These are phyloP conservation scores for Monascus purpureus DNA, from an alignment of 495 filamentous ascomycete genomes.

Conservation along the genomic window DNA sequence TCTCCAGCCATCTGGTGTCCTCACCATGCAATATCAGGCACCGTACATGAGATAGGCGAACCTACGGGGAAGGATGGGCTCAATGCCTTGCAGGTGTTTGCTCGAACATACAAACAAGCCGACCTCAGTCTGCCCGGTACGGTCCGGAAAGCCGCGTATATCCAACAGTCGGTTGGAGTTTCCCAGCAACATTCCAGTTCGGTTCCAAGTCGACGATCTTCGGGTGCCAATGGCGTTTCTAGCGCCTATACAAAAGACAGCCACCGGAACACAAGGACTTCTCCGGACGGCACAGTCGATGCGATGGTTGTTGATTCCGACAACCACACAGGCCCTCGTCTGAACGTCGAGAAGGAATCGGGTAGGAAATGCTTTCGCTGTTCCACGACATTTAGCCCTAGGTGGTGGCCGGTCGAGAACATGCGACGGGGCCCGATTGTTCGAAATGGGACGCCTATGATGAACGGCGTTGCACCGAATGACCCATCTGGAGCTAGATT, in stretches of 20 bases:
- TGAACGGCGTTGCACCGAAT: slow-evolving; percentile 18
- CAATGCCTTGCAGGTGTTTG: slow-evolving; percentile 77
- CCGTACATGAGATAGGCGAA: slow-evolving; percentile 67
- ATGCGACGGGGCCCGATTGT: slow-evolving; percentile 7
- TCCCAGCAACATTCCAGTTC: slow-evolving; percentile 13
- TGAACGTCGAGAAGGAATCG: slow-evolving; percentile 7
- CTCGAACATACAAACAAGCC: slow-evolving; percentile 83
- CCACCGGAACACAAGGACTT: slow-evolving; percentile 13
- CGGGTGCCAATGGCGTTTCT: slow-evolving; percentile 18
- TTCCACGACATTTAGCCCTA: slow-evolving; percentile 23
- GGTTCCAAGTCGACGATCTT: slow-evolving; percentile 22
- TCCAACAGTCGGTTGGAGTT: slow-evolving; percentile 35
- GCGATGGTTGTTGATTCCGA: slow-evolving; percentile 26
- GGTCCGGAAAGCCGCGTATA: slow-evolving; percentile 67
- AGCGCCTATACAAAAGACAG: slow-evolving; percentile 15
- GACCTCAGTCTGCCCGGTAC: slow-evolving; percentile 83
- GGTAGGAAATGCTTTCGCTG: slow-evolving; percentile 26
- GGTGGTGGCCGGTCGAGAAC: slow-evolving; percentile 27
- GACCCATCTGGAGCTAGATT: slow-evolving; percentile 2
- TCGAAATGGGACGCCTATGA: slow-evolving; percentile 14
- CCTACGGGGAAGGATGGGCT: slow-evolving; percentile 38
- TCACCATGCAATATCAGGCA: slow-evolving; percentile 58
- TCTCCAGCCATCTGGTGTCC: slow-evolving; percentile 81
- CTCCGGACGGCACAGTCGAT: slow-evolving; percentile 16
- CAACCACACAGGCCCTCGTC: slow-evolving; percentile 9